A percentile compares a stretch with the other conserved stretches of the same genome.
phyloP scores from a whole-genome alignment of 176 grass and related monocot species.

The Cymbopogon citratus region DNA sequence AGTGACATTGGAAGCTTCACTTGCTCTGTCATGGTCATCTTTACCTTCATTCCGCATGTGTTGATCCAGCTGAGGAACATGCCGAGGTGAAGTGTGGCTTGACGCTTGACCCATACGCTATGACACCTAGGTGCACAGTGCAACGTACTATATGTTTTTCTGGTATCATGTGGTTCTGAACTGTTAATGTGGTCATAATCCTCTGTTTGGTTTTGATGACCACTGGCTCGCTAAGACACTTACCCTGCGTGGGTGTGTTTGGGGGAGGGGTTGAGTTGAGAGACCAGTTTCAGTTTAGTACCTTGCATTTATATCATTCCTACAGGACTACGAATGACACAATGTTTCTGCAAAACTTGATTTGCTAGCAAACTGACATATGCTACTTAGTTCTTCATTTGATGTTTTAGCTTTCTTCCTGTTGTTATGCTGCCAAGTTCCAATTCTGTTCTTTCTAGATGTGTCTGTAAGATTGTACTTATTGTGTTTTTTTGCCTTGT shows the following conservation, averaged over 20 bases:
- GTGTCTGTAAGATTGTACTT: background rate
- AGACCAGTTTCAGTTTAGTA: background rate
- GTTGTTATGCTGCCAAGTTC: background rate
- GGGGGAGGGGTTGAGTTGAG: too few relatives aligned
- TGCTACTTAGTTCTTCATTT: background rate
- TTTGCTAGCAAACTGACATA: background rate
- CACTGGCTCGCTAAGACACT: too few relatives aligned
- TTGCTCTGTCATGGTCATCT: background rate
- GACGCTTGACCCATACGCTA: background rate
- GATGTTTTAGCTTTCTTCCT: background rate
- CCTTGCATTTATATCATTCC: background rate
- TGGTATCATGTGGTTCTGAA: too few relatives aligned
- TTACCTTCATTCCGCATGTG: background rate
- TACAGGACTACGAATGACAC: background rate
- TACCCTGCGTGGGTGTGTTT: too few relatives aligned
- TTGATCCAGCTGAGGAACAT: background rate
- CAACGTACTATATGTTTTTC: too few relatives aligned
- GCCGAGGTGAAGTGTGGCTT: background rate
- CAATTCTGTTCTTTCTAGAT: background rate
- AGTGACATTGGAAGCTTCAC: background rate
- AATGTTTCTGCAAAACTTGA: background rate
- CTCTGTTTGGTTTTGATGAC: too few relatives aligned
- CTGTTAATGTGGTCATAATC: too few relatives aligned
- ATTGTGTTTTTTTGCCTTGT: background rate
- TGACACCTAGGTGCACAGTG: background rate